Percentiles rank a stretch among this genome's conserved stretches.
phyloP scores from a whole-genome alignment of 768 basidiomycete genomes.

The Lactarius pseudohatsudake region DNA sequence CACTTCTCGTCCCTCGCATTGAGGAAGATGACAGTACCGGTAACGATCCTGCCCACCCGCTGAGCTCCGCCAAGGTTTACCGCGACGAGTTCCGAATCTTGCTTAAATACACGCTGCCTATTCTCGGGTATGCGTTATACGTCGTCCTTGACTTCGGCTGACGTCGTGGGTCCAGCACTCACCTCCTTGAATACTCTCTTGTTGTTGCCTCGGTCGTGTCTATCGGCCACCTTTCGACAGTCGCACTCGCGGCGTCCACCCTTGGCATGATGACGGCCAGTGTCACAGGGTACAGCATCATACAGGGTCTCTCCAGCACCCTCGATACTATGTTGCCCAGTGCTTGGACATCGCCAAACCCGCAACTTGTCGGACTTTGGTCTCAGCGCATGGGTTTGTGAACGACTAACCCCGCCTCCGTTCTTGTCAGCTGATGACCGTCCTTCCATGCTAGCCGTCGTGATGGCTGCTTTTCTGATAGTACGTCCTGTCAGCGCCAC shows the following conservation, averaged over 20 bases:
- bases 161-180: conserved; percentile 51
- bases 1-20: conserved; percentile 51
- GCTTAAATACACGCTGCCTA: conserved; percentile 63
- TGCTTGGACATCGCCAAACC: conserved; percentile 90
- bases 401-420: not conserved
- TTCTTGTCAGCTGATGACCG: not conserved
- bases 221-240: conserved; percentile 89
- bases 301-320: conserved; percentile 79
- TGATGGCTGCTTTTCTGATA: conserved; percentile 56
- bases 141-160: not conserved
- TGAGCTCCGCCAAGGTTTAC: conserved; percentile 38
- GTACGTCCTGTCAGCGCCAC: conserved; percentile 43
- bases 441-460: conserved; percentile 50
- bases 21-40: conserved; percentile 46
- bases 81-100: conserved; percentile 63
- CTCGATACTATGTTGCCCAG: conserved; percentile 93
- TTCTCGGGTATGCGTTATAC: conserved; percentile 53
- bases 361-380: conserved; percentile 87
- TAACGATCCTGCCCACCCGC: not conserved
- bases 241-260: conserved; percentile 74
- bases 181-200: conserved; percentile 83
- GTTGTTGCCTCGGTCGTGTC: conserved; percentile 81
- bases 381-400: conserved; percentile 79
- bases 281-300: conserved; percentile 72
- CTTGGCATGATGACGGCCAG: conserved; percentile 49